phyloP scores from a whole-genome alignment of 1,139 yeast species.

The Wickerhamomyces sp. region DNA sequence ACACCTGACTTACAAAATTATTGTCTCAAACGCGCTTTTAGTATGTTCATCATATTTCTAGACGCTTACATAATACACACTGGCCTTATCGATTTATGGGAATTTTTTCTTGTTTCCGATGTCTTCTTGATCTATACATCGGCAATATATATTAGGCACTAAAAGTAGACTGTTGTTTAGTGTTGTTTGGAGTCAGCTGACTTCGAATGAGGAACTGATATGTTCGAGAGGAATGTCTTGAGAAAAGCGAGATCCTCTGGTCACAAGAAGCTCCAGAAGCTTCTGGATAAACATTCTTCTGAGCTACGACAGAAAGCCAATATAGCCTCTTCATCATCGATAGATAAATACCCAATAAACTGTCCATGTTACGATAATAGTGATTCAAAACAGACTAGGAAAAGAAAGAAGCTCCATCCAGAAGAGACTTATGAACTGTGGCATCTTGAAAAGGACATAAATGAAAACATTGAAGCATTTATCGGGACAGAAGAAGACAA shows the following conservation, averaged over 20 bases:
- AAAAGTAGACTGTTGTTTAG: background rate
- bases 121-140: too few relatives aligned
- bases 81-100: too few relatives aligned
- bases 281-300: background rate
- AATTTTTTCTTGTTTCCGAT: too few relatives aligned
- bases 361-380: too few relatives aligned
- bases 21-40: too few relatives aligned
- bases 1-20: too few relatives aligned
- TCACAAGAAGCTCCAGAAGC: background rate
- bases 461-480: conserved; percentile 3
- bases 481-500: background rate
- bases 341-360: too few relatives aligned
- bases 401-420: conserved; percentile 3
- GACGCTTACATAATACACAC: too few relatives aligned
- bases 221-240: background rate
- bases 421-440: conserved; percentile 21
- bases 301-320: background rate
- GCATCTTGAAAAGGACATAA: conserved; percentile 13
- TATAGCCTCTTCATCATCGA: too few relatives aligned
- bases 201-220: too few relatives aligned
- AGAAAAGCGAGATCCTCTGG: background rate
- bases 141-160: too few relatives aligned
- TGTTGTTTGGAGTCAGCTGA: background rate
- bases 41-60: too few relatives aligned
- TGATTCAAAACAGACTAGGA: background rate